Conservation (phyloP, 805 yeast genomes). For the Naumovozyma baii region DNA sequence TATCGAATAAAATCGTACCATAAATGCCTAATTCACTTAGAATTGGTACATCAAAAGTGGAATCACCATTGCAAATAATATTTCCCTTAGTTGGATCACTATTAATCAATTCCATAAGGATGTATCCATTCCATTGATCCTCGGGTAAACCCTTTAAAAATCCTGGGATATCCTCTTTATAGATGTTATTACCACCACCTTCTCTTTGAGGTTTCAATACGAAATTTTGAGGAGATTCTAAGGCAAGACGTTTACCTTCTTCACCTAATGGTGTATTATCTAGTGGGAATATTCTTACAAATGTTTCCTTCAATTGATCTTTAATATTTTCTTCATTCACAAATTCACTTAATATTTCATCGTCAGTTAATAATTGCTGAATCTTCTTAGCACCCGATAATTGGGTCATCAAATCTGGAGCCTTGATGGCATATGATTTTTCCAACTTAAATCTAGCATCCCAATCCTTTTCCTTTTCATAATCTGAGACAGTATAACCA, state of each 20-base stretch:
- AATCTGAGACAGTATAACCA: conserved; percentile 83
- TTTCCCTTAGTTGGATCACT: conserved; percentile 58
- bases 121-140: conserved; percentile 79
- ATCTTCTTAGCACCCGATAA: conserved; percentile 88
- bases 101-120: conserved; percentile 85
- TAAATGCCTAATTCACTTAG: conserved; percentile 88
- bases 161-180: conserved; percentile 72
- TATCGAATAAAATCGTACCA: conserved; percentile 74
- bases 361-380: conserved; percentile 75
- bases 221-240: conserved; percentile 54
- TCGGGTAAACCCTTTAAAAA: conserved; percentile 54
- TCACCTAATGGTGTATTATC: conserved; percentile 59
- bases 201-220: conserved; percentile 97
- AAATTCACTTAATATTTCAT: conserved; percentile 39
- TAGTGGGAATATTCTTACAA: conserved; percentile 80
- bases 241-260: conserved; percentile 55
- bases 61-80: conserved; percentile 58
- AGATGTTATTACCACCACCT: conserved; percentile 96
- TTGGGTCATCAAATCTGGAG: conserved; percentile 85
- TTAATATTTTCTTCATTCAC: conserved; percentile 29
- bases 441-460: conserved; percentile 65
- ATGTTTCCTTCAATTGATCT: conserved; percentile 38
- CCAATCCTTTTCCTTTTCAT: conserved; percentile 62
- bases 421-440: conserved; percentile 70
- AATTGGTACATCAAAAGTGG: conserved; percentile 58